These are phyloP conservation scores for Aspergillus awamori DNA, from an alignment of 2,329 filamentous ascomycete genomes.

Conservation along the genomic window DNA sequence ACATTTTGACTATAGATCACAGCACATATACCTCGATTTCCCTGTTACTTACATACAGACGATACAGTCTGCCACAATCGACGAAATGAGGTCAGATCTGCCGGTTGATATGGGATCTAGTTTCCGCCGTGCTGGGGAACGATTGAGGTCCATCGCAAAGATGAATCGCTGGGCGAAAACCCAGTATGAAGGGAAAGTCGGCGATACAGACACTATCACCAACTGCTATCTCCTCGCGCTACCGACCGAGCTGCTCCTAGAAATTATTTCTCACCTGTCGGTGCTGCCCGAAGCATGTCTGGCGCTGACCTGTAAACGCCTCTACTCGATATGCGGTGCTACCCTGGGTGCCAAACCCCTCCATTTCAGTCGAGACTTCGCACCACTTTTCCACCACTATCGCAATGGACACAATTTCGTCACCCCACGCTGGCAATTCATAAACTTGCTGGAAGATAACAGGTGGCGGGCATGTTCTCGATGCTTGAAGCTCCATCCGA, in stretches of 20 bases:
- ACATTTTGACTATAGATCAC: constrained; percentile 7
- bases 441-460: constrained; percentile 39
- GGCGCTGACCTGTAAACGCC: constrained; percentile 43
- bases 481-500: constrained; percentile 45
- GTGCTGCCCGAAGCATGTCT: constrained; percentile 40
- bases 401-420: constrained; percentile 40
- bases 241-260: constrained; percentile 41
- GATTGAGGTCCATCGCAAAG: constrained; percentile 33
- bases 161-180: constrained; percentile 32
- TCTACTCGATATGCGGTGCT: constrained; percentile 37
- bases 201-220: constrained; percentile 18
- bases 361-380: constrained; percentile 43
- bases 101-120: constrained; percentile 32
- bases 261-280: constrained; percentile 41
- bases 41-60: constrained; percentile 10
- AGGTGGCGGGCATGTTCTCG: constrained; percentile 41
- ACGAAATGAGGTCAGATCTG: constrained; percentile 22
- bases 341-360: constrained; percentile 37
- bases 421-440: constrained; percentile 41
- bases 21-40: constrained; percentile 15
- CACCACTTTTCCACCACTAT: constrained; percentile 45
- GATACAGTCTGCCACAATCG: constrained; percentile 9
- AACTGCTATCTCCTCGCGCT: constrained; percentile 41
- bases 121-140: constrained; percentile 34
- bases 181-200: constrained; percentile 17